These are phyloP conservation scores for Hortiboletus campestris DNA, from an alignment of 768 basidiomycete genomes.

Conservation along the genomic window DNA sequence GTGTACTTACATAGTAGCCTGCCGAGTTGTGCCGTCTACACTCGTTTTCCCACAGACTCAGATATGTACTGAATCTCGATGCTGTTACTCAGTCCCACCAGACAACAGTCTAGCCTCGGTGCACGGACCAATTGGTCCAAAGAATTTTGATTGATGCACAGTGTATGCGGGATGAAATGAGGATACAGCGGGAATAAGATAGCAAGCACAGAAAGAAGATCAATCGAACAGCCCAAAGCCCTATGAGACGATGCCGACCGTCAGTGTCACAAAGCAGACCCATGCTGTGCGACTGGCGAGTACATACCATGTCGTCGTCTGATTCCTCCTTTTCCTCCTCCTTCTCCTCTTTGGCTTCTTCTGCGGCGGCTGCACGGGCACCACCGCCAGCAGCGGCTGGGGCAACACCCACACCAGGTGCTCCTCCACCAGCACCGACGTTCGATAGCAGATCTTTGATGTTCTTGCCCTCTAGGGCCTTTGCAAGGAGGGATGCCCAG, in stretches of 20 bases:
- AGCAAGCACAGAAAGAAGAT: slow-evolving; percentile 28
- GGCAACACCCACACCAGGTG: slow-evolving; percentile 63
- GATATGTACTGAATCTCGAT: no score
- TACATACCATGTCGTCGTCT: slow-evolving; percentile 60
- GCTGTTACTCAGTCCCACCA: no score
- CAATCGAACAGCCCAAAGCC: slow-evolving; percentile 98
- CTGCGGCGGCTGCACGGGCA: slow-evolving; percentile 65
- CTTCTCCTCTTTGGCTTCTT: slow-evolving; percentile 75
- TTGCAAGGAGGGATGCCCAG: slow-evolving; percentile 96
- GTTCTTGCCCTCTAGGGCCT: slow-evolving; percentile 97
- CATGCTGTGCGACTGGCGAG: slow-evolving; percentile 16
- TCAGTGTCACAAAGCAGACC: not conserved
- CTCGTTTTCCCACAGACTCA: no score
- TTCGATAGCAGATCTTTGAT: slow-evolving; percentile 94
- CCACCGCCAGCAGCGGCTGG: slow-evolving; percentile 53
- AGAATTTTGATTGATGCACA: slow-evolving; percentile 16
- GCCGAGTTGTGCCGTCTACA: no score
- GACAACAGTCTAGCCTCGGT: not conserved
- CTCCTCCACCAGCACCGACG: slow-evolving; percentile 91
- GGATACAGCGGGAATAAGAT: slow-evolving; percentile 23
- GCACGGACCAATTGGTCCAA: slow-evolving; percentile 19
- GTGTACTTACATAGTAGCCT: no score
- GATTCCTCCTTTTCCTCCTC: slow-evolving; percentile 86
- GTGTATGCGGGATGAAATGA: no score
- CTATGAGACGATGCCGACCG: slow-evolving; percentile 36